A percentile compares a stretch with the other conserved stretches of the same genome.
Conservation (phyloP, 768 basidiomycete genomes). For the Mycena albidolilacea region DNA sequence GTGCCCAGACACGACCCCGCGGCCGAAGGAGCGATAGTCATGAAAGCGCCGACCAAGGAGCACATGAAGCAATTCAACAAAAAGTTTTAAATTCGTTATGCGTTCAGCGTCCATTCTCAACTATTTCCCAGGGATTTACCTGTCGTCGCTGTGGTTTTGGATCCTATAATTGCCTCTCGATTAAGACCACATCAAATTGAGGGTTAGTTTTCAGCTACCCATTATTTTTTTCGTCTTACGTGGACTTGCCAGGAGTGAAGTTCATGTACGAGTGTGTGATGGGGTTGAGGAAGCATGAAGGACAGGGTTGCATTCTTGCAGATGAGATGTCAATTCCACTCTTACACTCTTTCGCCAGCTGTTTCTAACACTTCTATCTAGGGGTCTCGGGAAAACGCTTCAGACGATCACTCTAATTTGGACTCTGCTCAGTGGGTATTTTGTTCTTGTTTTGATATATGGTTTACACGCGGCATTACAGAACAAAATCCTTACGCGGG, state of each 20-base stretch:
- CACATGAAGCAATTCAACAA: conserved; percentile 80
- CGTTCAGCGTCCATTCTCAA: conserved; percentile 25
- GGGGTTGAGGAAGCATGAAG: conserved; percentile 92
- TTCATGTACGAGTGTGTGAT: conserved; percentile 98
- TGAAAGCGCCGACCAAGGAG: conserved; percentile 82
- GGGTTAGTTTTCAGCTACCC: conserved; percentile 59
- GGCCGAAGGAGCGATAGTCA: conserved; percentile 84
- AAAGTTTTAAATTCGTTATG: conserved; percentile 62
- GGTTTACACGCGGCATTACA: conserved; percentile 48
- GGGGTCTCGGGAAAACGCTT: conserved; percentile 98
- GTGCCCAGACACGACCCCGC: conserved; percentile 80
- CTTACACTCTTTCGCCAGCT: conserved; percentile 25
- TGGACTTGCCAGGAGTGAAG: conserved; percentile 67
- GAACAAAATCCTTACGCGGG: conserved; percentile 88
- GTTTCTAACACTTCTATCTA: conserved; percentile 40
- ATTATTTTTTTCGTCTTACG: conserved; percentile 16
- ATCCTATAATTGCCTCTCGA: conserved; percentile 83
- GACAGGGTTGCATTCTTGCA: conserved; percentile 94
- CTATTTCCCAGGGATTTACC: conserved; percentile 64
- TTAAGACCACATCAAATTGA: conserved; percentile 93
- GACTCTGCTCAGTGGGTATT: conserved; percentile 86
- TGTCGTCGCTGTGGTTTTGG: conserved; percentile 88
- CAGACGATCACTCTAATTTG: conserved; percentile 95
- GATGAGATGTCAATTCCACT: conserved; percentile 85
- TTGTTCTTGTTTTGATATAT: neutral